phyloP scores from a whole-genome alignment of 2,329 filamentous ascomycete genomes.

The Ophiostoma ulmi region DNA sequence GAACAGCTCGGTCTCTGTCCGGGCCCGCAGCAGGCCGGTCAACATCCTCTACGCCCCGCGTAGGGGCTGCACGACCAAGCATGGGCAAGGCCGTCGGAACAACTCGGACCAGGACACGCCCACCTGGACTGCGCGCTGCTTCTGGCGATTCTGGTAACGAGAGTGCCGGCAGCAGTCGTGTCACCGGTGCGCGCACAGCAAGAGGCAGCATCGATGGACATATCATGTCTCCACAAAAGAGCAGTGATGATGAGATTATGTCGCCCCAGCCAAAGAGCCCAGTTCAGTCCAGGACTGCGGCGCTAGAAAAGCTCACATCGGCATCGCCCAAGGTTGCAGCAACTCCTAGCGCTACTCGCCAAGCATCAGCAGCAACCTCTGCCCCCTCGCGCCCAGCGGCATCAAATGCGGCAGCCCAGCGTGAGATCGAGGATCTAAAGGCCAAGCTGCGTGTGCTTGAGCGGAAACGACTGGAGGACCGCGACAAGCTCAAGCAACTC shows the following conservation, averaged over 20 bases:
- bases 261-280: constrained; percentile 50
- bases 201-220: constrained; percentile 32
- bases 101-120: constrained; percentile 36
- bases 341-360: background rate
- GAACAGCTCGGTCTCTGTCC: constrained; percentile 42
- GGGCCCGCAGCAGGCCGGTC: constrained; percentile 33
- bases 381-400: constrained; percentile 32
- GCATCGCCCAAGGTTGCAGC: constrained; percentile 29
- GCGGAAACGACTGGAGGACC: constrained; percentile 77
- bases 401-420: constrained; percentile 40
- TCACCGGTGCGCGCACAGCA: constrained; percentile 36
- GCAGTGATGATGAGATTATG: constrained; percentile 48
- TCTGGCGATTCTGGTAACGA: constrained; percentile 47
- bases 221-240: constrained; percentile 40
- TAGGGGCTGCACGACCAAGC: background rate
- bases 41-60: constrained; percentile 24
- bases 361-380: constrained; percentile 24
- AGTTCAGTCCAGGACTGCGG: constrained; percentile 45
- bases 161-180: constrained; percentile 19
- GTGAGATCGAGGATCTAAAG: constrained; percentile 81
- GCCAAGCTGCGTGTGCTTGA: constrained; percentile 83
- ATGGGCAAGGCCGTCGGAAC: constrained; percentile 28
- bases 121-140: constrained; percentile 39
- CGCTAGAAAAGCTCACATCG: constrained; percentile 48
- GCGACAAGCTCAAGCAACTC: constrained; percentile 74